Evolutionary conservation across 2,329 filamentous ascomycete genomes (phyloP).

Genomic region (Domatiomyces catenatus): DNA sequence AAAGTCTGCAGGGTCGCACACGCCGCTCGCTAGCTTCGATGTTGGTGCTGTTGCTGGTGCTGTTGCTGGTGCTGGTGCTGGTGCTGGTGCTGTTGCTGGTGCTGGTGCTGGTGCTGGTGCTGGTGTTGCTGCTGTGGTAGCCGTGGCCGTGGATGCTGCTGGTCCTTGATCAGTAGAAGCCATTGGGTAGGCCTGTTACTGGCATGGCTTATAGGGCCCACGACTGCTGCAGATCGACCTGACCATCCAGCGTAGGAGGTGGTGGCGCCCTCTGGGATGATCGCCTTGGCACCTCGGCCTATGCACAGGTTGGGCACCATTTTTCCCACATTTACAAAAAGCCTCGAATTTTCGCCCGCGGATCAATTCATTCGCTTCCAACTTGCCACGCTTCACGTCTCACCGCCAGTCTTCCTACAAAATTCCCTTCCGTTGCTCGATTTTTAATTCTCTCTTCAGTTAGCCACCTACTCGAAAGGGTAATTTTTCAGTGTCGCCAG

Average conservation of each 20-base stretch:
- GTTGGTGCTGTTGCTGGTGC: too few relatives aligned
- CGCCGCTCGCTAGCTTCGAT: not conserved
- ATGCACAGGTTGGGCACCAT: slow-evolving; percentile 2
- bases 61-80: too few relatives aligned
- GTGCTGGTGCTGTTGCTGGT: too few relatives aligned
- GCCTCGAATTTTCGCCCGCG: not conserved
- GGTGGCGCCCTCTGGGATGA: not conserved
- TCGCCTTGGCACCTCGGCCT: not conserved
- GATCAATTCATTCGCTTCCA: not conserved
- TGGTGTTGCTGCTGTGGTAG: too few relatives aligned
- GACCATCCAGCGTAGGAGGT: too few relatives aligned
- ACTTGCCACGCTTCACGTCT: not conserved
- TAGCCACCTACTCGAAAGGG: not conserved
- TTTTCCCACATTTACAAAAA: not conserved
- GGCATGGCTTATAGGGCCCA: too few relatives aligned
- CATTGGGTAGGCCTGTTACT: too few relatives aligned
- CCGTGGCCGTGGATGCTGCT: too few relatives aligned
- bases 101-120: too few relatives aligned
- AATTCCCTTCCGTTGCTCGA: not conserved
- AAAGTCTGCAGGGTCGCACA: slow-evolving; percentile 24
- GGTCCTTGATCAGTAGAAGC: too few relatives aligned
- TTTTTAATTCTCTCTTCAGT: not conserved
- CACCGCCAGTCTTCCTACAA: not conserved
- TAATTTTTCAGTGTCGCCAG: not conserved
- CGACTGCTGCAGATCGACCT: too few relatives aligned